Conservation (phyloP, 441 rosid genomes). For the Populus hybrid region DNA sequence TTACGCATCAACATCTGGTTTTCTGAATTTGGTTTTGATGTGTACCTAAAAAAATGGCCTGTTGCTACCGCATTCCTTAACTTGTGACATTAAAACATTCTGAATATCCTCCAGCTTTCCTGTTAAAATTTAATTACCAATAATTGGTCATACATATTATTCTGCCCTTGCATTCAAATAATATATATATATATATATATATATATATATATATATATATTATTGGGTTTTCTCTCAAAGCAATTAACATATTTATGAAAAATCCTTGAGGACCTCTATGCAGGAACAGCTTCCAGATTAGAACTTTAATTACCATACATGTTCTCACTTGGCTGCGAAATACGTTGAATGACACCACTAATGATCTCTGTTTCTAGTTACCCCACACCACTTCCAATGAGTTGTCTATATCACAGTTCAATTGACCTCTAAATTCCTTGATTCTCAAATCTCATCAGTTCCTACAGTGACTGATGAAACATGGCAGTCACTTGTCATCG, state of each 20-base stretch:
- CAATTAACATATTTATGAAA: not conserved
- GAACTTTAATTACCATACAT: not conserved
- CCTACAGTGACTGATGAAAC: slow-evolving; percentile 54
- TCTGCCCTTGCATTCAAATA: too few species aligned
- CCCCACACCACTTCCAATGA: not conserved
- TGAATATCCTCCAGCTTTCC: too few species aligned
- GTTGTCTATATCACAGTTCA: not conserved
- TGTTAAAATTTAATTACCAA: too few species aligned
- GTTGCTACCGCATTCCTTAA: too few species aligned
- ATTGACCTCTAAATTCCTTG: slow-evolving; percentile 16
- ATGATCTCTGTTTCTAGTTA: not conserved
- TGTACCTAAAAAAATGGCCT: too few species aligned
- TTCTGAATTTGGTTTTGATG: too few species aligned
- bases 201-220: not conserved
- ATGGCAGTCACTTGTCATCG: slow-evolving; percentile 63
- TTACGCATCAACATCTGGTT: too few species aligned
- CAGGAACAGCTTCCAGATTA: not conserved
- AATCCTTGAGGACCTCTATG: not conserved
- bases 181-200: too few species aligned
- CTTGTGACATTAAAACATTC: too few species aligned
- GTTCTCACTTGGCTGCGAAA: not conserved
- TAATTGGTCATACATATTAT: too few species aligned
- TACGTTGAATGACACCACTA: not conserved
- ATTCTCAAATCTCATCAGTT: slow-evolving; percentile 40
- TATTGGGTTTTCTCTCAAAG: not conserved